Conservation (phyloP, 805 yeast species). For the Lipomyces orientalis region DNA sequence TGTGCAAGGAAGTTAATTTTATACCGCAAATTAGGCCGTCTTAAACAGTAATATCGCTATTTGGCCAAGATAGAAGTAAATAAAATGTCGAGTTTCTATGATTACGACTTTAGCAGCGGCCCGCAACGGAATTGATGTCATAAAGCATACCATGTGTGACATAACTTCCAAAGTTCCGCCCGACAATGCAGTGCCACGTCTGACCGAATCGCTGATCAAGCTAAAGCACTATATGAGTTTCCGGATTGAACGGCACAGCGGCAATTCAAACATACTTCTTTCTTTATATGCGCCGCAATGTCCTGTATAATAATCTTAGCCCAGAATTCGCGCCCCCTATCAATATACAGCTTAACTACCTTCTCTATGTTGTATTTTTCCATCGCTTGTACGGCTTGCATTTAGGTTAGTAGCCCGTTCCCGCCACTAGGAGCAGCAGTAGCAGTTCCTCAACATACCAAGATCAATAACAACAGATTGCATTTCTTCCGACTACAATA, state of each 20-base stretch:
- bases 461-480: constrained; percentile 42
- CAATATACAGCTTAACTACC: constrained; percentile 20
- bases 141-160: constrained; percentile 61
- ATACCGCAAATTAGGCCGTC: constrained; percentile 49
- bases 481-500: constrained; percentile 42
- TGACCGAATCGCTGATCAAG: constrained; percentile 61
- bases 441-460: constrained; percentile 31
- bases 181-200: constrained; percentile 70
- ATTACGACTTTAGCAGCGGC: background rate
- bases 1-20: background rate
- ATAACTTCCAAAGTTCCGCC: constrained; percentile 63
- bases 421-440: background rate
- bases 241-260: background rate
- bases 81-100: constrained; percentile 54
- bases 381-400: constrained; percentile 51
- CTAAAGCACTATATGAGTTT: constrained; percentile 11
- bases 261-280: constrained; percentile 46
- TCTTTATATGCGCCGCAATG: constrained; percentile 62
- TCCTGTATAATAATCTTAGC: constrained; percentile 46
- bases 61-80: constrained; percentile 60
- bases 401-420: constrained; percentile 12
- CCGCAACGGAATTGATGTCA: background rate
- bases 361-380: constrained; percentile 54
- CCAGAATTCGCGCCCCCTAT: background rate
- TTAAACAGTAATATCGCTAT: constrained; percentile 61